phyloP scores from a whole-genome alignment of 1,284 basidiomycete species.

The Austroboletus niveus region DNA sequence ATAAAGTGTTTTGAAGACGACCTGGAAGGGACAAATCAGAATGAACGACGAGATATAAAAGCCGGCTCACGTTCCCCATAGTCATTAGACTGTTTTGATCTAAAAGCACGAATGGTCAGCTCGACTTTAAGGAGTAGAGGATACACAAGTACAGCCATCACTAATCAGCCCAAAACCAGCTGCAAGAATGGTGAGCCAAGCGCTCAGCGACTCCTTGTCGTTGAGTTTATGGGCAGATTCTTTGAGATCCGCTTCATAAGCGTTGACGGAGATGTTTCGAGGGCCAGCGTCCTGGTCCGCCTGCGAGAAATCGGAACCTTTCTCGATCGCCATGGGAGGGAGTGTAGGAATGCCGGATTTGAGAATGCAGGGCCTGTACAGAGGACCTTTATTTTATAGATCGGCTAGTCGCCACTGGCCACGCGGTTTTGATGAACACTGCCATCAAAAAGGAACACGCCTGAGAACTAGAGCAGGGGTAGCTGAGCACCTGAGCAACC shows the following conservation, averaged over 20 bases:
- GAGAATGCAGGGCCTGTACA: background rate
- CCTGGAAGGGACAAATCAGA: slow-evolving; percentile 35
- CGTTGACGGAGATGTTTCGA: slow-evolving; percentile 21
- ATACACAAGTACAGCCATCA: slow-evolving; percentile 56
- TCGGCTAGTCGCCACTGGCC: background rate
- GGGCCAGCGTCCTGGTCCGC: slow-evolving; percentile 6
- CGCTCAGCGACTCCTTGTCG: slow-evolving; percentile 47
- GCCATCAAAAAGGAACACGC: slow-evolving; percentile 3
- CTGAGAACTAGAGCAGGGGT: background rate
- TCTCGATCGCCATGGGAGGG: slow-evolving; percentile 26
- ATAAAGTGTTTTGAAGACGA: slow-evolving; percentile 62
- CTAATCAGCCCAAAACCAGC: slow-evolving; percentile 67
- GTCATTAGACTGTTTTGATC: slow-evolving; percentile 73
- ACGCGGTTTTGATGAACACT: slow-evolving; percentile 4
- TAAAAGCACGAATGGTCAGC: slow-evolving; percentile 24
- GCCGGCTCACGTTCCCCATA: slow-evolving; percentile 52
- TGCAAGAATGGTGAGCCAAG: slow-evolving; percentile 61
- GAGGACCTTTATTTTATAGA: slow-evolving; percentile 32
- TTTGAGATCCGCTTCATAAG: slow-evolving; percentile 27
- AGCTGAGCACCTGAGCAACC: slow-evolving; percentile 7
- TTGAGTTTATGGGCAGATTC: slow-evolving; percentile 25
- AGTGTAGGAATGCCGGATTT: background rate
- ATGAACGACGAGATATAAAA: background rate
- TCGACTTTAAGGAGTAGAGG: background rate
- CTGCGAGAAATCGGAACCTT: slow-evolving; percentile 12